Evolutionary conservation across 2,329 filamentous ascomycete genomes (phyloP).

Genomic region (Colletotrichum scovillei): DNA sequence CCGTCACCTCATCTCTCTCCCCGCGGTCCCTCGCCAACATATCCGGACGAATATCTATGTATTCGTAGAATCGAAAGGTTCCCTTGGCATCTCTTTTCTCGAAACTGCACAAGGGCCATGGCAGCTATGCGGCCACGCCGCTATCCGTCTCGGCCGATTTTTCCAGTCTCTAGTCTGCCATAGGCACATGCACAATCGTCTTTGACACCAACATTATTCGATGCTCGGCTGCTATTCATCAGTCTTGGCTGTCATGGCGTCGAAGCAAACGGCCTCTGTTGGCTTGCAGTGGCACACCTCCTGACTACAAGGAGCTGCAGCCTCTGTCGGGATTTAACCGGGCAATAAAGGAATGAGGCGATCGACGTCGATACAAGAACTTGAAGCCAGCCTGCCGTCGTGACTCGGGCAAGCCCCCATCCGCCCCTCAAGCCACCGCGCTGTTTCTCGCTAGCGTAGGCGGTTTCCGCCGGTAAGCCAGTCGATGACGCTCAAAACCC

Average conservation of each 20-base stretch:
- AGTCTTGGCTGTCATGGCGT: not conserved
- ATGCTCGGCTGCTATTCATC: not conserved
- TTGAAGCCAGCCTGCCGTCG: not conserved
- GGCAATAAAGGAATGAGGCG: not conserved
- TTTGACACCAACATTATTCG: not conserved
- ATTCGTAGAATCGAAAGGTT: not conserved
- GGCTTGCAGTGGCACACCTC: not conserved
- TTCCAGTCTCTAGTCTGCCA: not conserved
- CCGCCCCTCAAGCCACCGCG: not conserved
- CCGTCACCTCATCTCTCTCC: slow-evolving; percentile 11
- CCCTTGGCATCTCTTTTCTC: slow-evolving; percentile 22
- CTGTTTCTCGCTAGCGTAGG: slow-evolving; percentile 23
- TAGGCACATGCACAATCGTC: not conserved
- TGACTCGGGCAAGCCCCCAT: slow-evolving; percentile 2
- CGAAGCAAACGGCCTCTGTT: not conserved
- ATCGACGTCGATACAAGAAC: not conserved
- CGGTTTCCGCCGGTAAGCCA: not conserved
- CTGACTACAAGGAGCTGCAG: not conserved
- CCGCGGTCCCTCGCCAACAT: not conserved
- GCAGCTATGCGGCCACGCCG: not conserved
- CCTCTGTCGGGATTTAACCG: not conserved
- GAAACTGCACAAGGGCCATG: not conserved
- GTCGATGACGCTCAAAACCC: slow-evolving; percentile 12
- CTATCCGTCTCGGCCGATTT: slow-evolving; percentile 2
- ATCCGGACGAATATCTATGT: not conserved